phyloP scores from a whole-genome alignment of 768 basidiomycete genomes.

The Melanogaster broomeanus region DNA sequence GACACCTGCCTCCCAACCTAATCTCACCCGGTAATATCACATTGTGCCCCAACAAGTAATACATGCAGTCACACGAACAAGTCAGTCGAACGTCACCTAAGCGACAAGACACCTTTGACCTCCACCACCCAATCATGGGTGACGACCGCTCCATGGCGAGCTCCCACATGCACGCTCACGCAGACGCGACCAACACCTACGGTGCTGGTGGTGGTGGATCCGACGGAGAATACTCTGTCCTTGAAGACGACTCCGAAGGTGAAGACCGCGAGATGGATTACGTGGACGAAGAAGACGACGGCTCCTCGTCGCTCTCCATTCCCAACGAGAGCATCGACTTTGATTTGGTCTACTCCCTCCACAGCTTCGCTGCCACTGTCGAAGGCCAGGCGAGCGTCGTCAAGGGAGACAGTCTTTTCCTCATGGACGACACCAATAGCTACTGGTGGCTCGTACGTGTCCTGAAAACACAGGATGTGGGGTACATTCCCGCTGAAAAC shows the following conservation, averaged over 20 bases:
- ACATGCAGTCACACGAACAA: constrained; percentile 32
- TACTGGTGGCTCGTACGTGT: constrained; percentile 99
- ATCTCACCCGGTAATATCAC: background rate
- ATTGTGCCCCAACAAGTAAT: background rate
- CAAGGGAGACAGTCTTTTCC: constrained; percentile 93
- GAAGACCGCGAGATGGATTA: constrained; percentile 69
- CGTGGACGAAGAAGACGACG: constrained; percentile 75
- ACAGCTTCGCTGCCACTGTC: constrained; percentile 96
- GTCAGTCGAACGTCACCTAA: constrained; percentile 20
- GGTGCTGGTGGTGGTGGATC: constrained; percentile 42
- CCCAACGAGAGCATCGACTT: constrained; percentile 94
- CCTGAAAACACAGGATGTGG: constrained; percentile 97
- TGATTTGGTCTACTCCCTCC: constrained; percentile 89
- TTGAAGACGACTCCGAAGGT: constrained; percentile 82
- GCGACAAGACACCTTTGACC: constrained; percentile 69
- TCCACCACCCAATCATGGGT: constrained; percentile 61
- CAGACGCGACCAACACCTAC: constrained; percentile 44
- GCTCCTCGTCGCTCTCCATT: constrained; percentile 80
- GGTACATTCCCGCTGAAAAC: constrained; percentile 98
- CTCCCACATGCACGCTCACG: constrained; percentile 48
- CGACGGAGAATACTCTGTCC: constrained; percentile 79
- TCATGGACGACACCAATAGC: constrained; percentile 98
- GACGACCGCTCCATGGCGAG: constrained; percentile 52
- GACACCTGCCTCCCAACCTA: background rate
- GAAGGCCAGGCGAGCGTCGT: constrained; percentile 99